A percentile compares a stretch with the other conserved stretches of the same genome.
phyloP scores from a whole-genome alignment of 805 yeast genomes.

The Cyberlindnera lachancei region DNA sequence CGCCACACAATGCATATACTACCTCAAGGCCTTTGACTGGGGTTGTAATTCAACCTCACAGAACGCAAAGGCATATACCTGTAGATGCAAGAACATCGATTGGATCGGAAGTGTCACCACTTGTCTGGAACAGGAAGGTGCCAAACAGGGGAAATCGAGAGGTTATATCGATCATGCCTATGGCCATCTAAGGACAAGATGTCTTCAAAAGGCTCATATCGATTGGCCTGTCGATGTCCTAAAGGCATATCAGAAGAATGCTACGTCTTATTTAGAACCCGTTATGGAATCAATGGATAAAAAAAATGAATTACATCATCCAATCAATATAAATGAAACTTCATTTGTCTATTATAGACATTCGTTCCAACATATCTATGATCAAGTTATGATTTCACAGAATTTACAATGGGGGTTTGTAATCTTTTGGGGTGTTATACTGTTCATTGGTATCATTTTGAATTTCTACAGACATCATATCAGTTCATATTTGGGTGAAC shows the following conservation, averaged over 20 bases:
- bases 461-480: conserved; percentile 22
- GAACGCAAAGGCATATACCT: conserved; percentile 27
- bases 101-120: conserved; percentile 39
- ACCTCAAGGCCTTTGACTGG: conserved; percentile 33
- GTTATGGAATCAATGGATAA: conserved; percentile 27
- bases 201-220: conserved; percentile 27
- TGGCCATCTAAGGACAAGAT: conserved; percentile 29
- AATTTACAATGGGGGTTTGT: conserved; percentile 40
- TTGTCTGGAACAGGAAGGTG: conserved; percentile 31
- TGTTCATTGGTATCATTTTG: conserved; percentile 25
- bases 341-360: conserved; percentile 26
- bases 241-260: conserved; percentile 27
- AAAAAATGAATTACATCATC: conserved; percentile 21
- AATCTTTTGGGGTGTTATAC: conserved; percentile 32
- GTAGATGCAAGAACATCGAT: conserved; percentile 34
- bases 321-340: conserved; percentile 26
- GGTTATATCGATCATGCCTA: conserved; percentile 31
- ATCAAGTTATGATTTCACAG: conserved; percentile 31
- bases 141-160: conserved; percentile 13
- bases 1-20: conserved; percentile 36
- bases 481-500: conserved; percentile 19
- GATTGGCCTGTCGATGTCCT: conserved; percentile 28
- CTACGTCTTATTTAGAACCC: conserved; percentile 27
- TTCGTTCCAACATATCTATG: conserved; percentile 30
- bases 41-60: conserved; percentile 32